Base-by-base conservation (phyloP, 257 asterid species). In the Solanum commersonii region DNA sequence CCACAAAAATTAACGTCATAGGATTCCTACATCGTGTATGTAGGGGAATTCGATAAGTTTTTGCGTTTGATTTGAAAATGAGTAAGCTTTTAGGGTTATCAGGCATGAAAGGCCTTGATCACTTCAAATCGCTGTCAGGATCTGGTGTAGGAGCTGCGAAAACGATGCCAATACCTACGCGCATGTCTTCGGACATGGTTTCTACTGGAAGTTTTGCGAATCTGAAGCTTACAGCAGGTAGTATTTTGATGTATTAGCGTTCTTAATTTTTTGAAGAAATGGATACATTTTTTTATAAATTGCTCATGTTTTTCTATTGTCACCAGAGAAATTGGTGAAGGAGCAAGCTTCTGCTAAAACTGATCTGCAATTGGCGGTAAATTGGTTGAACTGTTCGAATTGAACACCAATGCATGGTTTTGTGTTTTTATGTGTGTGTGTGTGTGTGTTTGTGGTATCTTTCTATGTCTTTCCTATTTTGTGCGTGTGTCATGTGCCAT, bases 201-300 rank as follows among this genome's bases (percentile, higher is more conserved):
- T 89, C 96, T 44, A 38, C 91, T 3, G 98, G 99, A 90, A 96
- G 96, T 90, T 94, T 96, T 88, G 94, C 95, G 63, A 96, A 93
- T 90, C 92, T 97, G 92, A 96, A 94, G 94, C 95, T 94, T 68
- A 92, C 99, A 65, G 99, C 99, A 90, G 99, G 99, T 94, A 74
- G 33, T 14, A 59, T 40, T 40, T 49, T 23, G 31, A 31, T 70
- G 77, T 79, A 9, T 85, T 68, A 52, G 25, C 42, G 87, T 65
- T 40, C 2, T 27, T n/a, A 37, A 63, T 42, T 83, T 87, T 3
- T 23, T 31, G 63, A 27, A 65, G 78, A 59, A 20, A 29, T 29
- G 49, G 68, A 46, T 63, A 38, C 44, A 34, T 73, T 33, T 59
- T 52, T 40, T 88, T 84, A 89, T 63, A 31, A 84, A 49, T 86